Evolutionary conservation across 2,329 filamentous ascomycete genomes (phyloP), one percentile per base, ranked within the genome.

Genomic region (Neobulgaria alba): DNA sequence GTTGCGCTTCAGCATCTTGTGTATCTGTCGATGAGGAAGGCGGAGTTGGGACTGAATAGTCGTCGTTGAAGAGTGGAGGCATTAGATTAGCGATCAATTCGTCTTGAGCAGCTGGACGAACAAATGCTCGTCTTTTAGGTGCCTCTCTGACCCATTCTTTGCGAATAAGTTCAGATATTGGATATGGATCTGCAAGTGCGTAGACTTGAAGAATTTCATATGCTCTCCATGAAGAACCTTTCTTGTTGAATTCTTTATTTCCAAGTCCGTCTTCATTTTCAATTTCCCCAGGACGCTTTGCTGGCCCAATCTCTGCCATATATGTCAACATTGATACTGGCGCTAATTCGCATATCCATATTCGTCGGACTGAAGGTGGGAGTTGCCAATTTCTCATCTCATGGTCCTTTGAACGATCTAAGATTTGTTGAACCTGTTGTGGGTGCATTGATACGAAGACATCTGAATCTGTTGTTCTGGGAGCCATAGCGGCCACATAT

Each of bases 331-430:
- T 60, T n/a, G 60, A 64, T 8, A 59, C 53, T 1, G 66, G 71
- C 21, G 53, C 60, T 12, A 64, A 73, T 12, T 67, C 65, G 48
- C 79, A 77, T 12, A 82, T 63, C 79, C 79, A 83, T 50, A 80
- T 66, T n/a, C 78, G 74, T 14, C 60, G 63, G 4, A 79, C 72
- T 12, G 67, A 64, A 3, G 62, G 54, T 2, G 75, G 73, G 16
- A 82, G 67, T 36, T 65, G 68, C 61, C 73, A 79, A 12, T 63
- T 60, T 32, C 77, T 66, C 43, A 73, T 72, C 38, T 81, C 66
- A 52, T 79, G 68, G 40, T 75, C 65, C 40, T 72, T 71, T 2
- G 58, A 61, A 2, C 75, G 69, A 8, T 64, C 57, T 8, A 70
- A 50, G 23, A 82, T 72, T 10, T 65, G 57, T 5, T 61, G 54